Evolutionary conservation across 352 stramenopile genomes (phyloP), one percentile per base, ranked within the genome.

Genomic region (Halophytophthora batemanensis): DNA sequence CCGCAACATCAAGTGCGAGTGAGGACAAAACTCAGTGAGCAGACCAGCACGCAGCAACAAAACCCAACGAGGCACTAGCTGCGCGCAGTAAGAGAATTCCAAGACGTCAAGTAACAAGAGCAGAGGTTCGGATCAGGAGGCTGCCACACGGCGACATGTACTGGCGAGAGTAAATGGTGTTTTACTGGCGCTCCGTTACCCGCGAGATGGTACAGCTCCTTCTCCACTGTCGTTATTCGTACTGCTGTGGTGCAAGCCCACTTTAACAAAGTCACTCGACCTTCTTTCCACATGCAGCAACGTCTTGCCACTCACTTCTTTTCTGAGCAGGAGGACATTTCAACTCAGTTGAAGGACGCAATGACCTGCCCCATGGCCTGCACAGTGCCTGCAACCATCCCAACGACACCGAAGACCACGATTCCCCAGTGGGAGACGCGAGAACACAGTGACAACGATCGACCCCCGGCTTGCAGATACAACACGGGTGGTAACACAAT

Each of bases 1-100:
- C 69, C 76, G 85, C 39, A 97, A 98, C 65, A 96, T 98, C 58
- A 98, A 98, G 69, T 86, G 95, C 58, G 93, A 98, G 54, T 98
- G 86, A 83, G 56, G 47, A 22, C 41, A 67, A 38, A 60, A 50
- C 17, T 35, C 59, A 40, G 47, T 23, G 31, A 64, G 4, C 4
- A 31, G 44, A 10, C 23, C 44, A 54, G 35, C 21, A 56, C 36
- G n/a, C 25, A 42, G 19, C 31, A 35, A 36, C 13, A 61, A 61
- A 52, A n/a, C 35, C 11, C 25, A 13, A 68, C 60, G 38, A 45
- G 56, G 35, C 48, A 68, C 37, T 63, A 19, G 55, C 33, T 17
- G 25, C 47, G 37, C 35, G 31, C 48, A 11, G 42, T 35, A 14
- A 15, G 28, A 41, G 25, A 31, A 8, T 4, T 31, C 25, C 25